These are phyloP conservation scores for Rhododendron simsii DNA, from an alignment of 148 eudicot genomes.

Conservation along the genomic window DNA sequence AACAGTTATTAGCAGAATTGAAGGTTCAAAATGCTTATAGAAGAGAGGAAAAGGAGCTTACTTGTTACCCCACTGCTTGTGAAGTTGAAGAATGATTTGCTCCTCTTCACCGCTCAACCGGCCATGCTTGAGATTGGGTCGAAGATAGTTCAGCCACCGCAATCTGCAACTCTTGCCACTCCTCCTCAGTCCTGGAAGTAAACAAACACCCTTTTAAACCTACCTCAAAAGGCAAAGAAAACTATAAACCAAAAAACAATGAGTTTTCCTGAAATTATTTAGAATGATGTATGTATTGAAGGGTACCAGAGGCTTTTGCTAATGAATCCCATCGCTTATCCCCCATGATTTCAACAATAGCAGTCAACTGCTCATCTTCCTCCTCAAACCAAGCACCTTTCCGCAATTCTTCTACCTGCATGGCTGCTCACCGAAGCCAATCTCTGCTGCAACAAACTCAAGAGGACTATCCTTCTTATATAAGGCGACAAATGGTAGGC, in stretches of 20 bases:
- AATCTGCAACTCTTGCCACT: constrained; percentile 75
- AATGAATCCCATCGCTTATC: constrained; percentile 61
- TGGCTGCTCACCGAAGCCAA: not conserved
- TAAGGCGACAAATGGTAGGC: not conserved
- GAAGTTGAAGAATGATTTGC: constrained; percentile 39
- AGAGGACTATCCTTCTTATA: not conserved
- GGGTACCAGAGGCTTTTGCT: constrained; percentile 59
- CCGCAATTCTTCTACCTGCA: not conserved
- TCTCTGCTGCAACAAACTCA: not conserved
- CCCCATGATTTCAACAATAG: constrained; percentile 42
- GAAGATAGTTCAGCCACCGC: constrained; percentile 67
- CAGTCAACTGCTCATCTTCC: not conserved
- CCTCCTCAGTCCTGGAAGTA: constrained; percentile 47
- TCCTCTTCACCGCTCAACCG: constrained; percentile 49
- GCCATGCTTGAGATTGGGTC: constrained; percentile 60
- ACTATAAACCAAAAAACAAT: not conserved
- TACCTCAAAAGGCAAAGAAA: not conserved
- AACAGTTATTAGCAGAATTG: not conserved
- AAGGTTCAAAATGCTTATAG: not conserved
- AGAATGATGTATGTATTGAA: not conserved
- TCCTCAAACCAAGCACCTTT: constrained; percentile 1
- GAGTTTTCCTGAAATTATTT: not conserved
- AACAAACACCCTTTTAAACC: not conserved
- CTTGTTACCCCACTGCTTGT: constrained; percentile 72
- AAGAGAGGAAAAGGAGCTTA: constrained; percentile 13